phyloP scores from a whole-genome alignment of 805 yeast species.

The Wickerhamomyces strasburgensis region DNA sequence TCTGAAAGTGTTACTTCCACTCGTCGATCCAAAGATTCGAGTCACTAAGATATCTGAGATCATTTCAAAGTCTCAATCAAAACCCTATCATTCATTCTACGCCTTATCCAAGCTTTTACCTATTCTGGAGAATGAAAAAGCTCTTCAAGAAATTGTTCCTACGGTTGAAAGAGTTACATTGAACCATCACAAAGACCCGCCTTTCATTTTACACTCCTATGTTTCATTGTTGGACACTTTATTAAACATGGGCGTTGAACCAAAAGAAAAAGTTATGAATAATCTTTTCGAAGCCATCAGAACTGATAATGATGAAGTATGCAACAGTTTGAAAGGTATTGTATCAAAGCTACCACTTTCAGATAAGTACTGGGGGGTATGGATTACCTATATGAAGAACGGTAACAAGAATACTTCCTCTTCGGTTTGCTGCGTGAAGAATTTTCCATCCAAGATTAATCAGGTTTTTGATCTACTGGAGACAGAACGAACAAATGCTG shows the following conservation, averaged over 20 bases:
- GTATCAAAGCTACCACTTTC: constrained; percentile 12
- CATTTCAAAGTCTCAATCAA: constrained; percentile 5
- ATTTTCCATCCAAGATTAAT: constrained; percentile 5
- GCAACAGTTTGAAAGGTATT: constrained; percentile 4
- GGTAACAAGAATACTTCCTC: constrained; percentile 35
- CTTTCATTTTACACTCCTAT: constrained; percentile 20
- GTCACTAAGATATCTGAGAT: constrained; percentile 3
- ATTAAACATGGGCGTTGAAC: background rate
- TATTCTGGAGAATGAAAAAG: constrained; percentile 1
- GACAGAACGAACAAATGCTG: constrained; percentile 23
- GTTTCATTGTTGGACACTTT: constrained; percentile 21
- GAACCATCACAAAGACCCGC: constrained; percentile 22
- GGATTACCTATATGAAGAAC: constrained; percentile 34
- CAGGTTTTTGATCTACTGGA: constrained; percentile 12
- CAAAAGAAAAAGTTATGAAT: constrained; percentile 5
- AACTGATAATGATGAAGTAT: constrained; percentile 13
- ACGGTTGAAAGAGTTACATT: constrained; percentile 11
- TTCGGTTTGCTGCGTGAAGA: constrained; percentile 28
- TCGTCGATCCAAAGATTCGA: background rate
- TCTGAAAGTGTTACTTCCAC: constrained; percentile 21
- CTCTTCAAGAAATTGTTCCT: constrained; percentile 4
- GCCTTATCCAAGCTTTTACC: constrained; percentile 20
- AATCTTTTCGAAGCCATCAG: constrained; percentile 22
- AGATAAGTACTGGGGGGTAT: constrained; percentile 19
- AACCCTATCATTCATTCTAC: constrained; percentile 16